Conservation (phyloP, 495 filamentous ascomycete species). For the Penicillium coprophilum region DNA sequence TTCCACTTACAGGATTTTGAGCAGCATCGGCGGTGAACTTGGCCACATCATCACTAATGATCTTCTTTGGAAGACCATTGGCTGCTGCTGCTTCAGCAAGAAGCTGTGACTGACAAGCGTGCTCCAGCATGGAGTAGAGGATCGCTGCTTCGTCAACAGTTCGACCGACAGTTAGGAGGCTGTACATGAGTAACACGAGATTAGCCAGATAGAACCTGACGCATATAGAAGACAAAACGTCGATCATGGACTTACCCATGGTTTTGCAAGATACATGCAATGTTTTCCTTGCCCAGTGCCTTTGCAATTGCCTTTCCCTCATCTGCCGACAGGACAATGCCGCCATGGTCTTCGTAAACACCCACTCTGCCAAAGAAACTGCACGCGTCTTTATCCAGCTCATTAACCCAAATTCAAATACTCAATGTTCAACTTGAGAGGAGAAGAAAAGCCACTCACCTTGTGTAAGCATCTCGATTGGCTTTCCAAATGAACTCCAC, state of each 20-base stretch:
- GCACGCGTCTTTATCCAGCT: slow-evolving; percentile 49
- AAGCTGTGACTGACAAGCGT: slow-evolving; percentile 65
- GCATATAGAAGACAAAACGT: background rate
- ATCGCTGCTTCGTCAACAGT: slow-evolving; percentile 68
- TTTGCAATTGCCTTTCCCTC: slow-evolving; percentile 60
- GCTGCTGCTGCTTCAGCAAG: slow-evolving; percentile 63
- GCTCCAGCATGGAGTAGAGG: slow-evolving; percentile 65
- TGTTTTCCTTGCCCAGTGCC: slow-evolving; percentile 60
- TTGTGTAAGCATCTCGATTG: slow-evolving; percentile 52
- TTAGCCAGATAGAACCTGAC: slow-evolving; percentile 8
- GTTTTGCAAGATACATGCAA: slow-evolving; percentile 64
- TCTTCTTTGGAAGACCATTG: slow-evolving; percentile 57
- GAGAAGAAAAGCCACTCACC: slow-evolving; percentile 24
- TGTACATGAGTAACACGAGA: slow-evolving; percentile 8
- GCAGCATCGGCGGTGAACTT: slow-evolving; percentile 41
- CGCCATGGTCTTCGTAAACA: slow-evolving; percentile 54
- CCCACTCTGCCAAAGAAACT: slow-evolving; percentile 55
- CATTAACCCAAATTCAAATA: slow-evolving; percentile 5
- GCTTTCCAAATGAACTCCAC: slow-evolving; percentile 48
- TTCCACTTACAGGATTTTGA: slow-evolving; percentile 40
- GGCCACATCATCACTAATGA: slow-evolving; percentile 41
- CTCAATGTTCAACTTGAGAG: background rate
- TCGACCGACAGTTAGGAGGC: slow-evolving; percentile 59
- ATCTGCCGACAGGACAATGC: slow-evolving; percentile 60
- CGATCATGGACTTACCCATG: slow-evolving; percentile 47